Base-by-base conservation (phyloP, 345 rosid species). In the Dipteronia dyeriana region DNA sequence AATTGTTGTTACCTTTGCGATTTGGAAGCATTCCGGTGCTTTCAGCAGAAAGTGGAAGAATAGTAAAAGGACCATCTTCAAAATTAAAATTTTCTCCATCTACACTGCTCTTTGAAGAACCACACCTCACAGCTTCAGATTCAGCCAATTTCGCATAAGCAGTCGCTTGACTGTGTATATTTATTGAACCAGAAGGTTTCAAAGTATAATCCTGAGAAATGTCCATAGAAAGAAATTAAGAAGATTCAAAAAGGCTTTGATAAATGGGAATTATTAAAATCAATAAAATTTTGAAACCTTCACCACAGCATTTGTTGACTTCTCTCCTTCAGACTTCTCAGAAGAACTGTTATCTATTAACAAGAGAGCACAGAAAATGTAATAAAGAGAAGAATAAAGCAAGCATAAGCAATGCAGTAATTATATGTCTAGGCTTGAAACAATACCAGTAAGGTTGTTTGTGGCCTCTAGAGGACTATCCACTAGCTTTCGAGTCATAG, bases 31-130 rank as follows among this genome's bases (percentile, higher is more conserved):
- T 75, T 71, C 93, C 97, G n/a, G 97, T 84, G 79, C 84, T 88
- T 85, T 92, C 94, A 76, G 98, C 98, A 62, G 97, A 92, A 66
- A 96, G 86, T 0, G 97, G 99, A 81, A 96, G 88, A 82, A 94
- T 75, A 56, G 83, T 77, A 73, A 86, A 78, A 68, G 73, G 68
- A 65, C 81, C 79, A 6, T 57, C 56, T 80, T 85, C 92, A 63
- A 74, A 76, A 51, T 60, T 73, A 65, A 81, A n/a, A 29, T 68
- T 81, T 23, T 66, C 84, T 57, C 64, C 84, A 62, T 82, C 85
- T 11, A 76, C 69, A 75, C 20, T 70, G 38, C 78, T 78, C 19
- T 80, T 73, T 64, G 41, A 73, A 12, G 82, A 73, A 68, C 70
- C 73, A 74, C 76, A 71, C 79, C 80, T 85, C 43, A 81, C 31